Conservation (phyloP, 202 grass and related monocot genomes). For the Zoysia matrella region DNA sequence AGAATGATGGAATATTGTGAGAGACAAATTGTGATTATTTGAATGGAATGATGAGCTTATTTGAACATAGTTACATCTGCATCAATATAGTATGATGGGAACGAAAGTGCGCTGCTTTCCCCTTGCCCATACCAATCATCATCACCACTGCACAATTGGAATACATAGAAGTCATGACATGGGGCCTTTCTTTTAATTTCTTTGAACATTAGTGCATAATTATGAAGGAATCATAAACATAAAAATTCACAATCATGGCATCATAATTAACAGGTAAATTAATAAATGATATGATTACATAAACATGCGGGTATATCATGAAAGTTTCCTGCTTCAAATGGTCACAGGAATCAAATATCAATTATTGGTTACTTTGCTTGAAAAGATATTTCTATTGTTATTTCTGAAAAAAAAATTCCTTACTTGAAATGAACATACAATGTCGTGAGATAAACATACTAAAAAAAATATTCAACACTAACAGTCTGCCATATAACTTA, state of each 20-base stretch:
- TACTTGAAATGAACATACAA: slow-evolving; percentile 1
- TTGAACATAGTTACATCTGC: slow-evolving; percentile 84
- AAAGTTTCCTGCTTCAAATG: slow-evolving; percentile 27
- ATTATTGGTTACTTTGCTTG: slow-evolving; percentile 11
- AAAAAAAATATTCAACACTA: slow-evolving; percentile 24
- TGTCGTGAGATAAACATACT: slow-evolving; percentile 20
- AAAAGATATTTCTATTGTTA: slow-evolving; percentile 27
- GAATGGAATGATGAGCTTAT: slow-evolving; percentile 38
- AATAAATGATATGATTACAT: slow-evolving; percentile 11
- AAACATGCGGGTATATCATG: slow-evolving; percentile 23
- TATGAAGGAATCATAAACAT: slow-evolving; percentile 22
- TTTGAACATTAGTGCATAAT: neutral
- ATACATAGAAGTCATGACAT: slow-evolving; percentile 33
- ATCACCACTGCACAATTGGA: slow-evolving; percentile 65
- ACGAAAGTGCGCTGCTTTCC: slow-evolving; percentile 73
- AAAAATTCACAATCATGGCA: slow-evolving; percentile 22
- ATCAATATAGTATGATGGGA: slow-evolving; percentile 91
- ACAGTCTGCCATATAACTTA: slow-evolving; percentile 1
- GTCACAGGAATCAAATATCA: slow-evolving; percentile 29
- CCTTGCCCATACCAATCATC: slow-evolving; percentile 78
- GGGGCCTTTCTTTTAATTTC: slow-evolving; percentile 23
- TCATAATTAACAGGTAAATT: slow-evolving; percentile 26
- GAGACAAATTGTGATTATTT: slow-evolving; percentile 27
- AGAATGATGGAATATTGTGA: slow-evolving; percentile 35
- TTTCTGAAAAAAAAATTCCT: neutral